Base-by-base conservation (phyloP, 1,284 basidiomycete species). In the Apiotrichum gamsii region DNA sequence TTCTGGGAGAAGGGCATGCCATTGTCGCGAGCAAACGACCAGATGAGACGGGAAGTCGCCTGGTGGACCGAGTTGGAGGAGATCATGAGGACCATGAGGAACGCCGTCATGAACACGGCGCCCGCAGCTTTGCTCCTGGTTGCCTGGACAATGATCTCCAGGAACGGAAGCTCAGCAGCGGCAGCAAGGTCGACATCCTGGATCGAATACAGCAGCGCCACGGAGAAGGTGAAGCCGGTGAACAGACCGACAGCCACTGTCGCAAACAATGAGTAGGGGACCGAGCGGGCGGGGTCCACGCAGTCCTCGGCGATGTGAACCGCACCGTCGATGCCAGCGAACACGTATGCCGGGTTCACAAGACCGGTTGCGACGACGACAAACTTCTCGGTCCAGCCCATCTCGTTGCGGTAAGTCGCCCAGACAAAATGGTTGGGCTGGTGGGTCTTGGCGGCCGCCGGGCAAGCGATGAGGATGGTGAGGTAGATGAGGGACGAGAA, bases 391-490 rank as follows among this genome's bases (percentile, higher is more conserved):
- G 6, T 31, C 46, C 46, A 48, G 23, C 39, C 39, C 13, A 37
- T 48, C 2, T 31, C 39, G 25, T 42, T 43, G 9, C 32, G 8
- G 19, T 48, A 48, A 8, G 39, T 30, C 10, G 15, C 25, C 46
- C 46, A 48, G n/a, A 42, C 46, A 21, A 40, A 42, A 34, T 30
- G 13, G 34, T 36, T 31, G 28, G 8, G 8, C 40, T 48, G 39
- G 29, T 42, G 34, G 3, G 46, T 19, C 10, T 29, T 21, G 9
- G 46, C 46, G 4, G n/a, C 18, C 5, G 39, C 46, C 5, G 41
- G 31, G n/a, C 36, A 39, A 5, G 64, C 72, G 20, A 45, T 39
- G 16, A 45, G 9, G 28, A 45, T 45, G 5, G 20, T 8, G 8
- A 45, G 36, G 29, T 37, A 45, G 23, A 45, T 30, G 18, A 45